phyloP scores from a whole-genome alignment of 2,329 filamentous ascomycete genomes.

The Penicillium hordei region DNA sequence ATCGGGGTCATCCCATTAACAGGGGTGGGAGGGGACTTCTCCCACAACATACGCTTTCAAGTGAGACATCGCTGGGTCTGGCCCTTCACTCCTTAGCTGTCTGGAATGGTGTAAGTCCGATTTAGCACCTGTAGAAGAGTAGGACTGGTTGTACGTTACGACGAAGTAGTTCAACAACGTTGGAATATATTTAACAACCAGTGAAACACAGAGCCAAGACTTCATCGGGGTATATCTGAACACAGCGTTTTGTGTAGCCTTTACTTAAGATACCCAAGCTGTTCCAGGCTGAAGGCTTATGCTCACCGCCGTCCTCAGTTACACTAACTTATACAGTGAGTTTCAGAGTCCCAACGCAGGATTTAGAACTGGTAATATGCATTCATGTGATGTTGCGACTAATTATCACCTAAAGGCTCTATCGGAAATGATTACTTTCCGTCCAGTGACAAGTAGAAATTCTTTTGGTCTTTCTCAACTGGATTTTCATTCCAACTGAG shows the following conservation, averaged over 20 bases:
- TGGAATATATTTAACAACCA: not conserved
- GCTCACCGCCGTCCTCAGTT: not conserved
- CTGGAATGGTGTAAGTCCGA: not conserved
- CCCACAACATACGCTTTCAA: not conserved
- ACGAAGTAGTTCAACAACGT: not conserved
- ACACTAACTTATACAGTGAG: not conserved
- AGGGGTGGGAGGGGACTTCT: not conserved
- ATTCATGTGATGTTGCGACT: not conserved
- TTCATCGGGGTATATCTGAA: not conserved
- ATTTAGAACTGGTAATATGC: not conserved
- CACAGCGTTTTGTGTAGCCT: constrained; percentile 2
- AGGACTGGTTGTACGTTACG: not conserved
- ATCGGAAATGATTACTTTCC: not conserved
- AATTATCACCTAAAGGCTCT: too few species aligned
- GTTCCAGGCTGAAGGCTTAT: not conserved
- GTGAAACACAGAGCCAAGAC: not conserved
- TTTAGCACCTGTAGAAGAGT: not conserved
- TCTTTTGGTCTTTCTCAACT: not conserved
- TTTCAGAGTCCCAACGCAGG: not conserved
- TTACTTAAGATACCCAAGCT: not conserved
- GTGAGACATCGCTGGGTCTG: not conserved
- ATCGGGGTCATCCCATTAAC: not conserved
- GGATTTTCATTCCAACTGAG: constrained; percentile 16
- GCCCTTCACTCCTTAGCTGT: not conserved
- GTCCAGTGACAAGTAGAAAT: not conserved